These are phyloP conservation scores for Ilyonectria robusta DNA, from an alignment of 2,329 filamentous ascomycete species.

Conservation along the genomic window DNA sequence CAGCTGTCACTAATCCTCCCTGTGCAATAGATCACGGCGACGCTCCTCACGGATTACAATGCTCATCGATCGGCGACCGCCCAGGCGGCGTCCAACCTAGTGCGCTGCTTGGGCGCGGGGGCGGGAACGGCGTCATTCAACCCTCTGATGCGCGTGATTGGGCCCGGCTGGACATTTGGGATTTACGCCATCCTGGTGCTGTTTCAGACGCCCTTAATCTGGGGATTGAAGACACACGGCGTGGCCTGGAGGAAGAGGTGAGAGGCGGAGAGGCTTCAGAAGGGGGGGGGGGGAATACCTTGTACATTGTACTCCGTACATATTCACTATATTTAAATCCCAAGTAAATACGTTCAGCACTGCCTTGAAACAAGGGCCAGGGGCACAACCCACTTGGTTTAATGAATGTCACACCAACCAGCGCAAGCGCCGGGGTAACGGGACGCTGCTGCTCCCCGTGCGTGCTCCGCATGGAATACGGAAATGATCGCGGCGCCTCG, in stretches of 20 bases:
- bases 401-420: constrained; percentile 32
- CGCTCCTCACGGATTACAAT: constrained; percentile 48
- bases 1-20: neutral
- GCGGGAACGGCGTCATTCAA: constrained; percentile 43
- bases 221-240: constrained; percentile 14
- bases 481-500: neutral
- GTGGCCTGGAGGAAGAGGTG: constrained; percentile 3
- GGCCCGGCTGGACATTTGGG: constrained; percentile 41
- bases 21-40: constrained; percentile 19
- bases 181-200: constrained; percentile 36
- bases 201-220: constrained; percentile 30
- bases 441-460: neutral
- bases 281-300: too few relatives aligned
- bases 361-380: constrained; percentile 19
- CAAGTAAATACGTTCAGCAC: neutral
- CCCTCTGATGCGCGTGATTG: constrained; percentile 36
- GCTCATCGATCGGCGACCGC: constrained; percentile 43
- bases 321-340: too few relatives aligned
- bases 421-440: neutral
- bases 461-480: neutral
- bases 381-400: constrained; percentile 42
- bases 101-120: constrained; percentile 43
- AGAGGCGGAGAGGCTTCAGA: neutral
- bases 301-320: too few relatives aligned
- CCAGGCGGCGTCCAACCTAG: constrained; percentile 45